Conservation (phyloP, 371 early-diverging fungal species). For the Mortierella sp. region DNA sequence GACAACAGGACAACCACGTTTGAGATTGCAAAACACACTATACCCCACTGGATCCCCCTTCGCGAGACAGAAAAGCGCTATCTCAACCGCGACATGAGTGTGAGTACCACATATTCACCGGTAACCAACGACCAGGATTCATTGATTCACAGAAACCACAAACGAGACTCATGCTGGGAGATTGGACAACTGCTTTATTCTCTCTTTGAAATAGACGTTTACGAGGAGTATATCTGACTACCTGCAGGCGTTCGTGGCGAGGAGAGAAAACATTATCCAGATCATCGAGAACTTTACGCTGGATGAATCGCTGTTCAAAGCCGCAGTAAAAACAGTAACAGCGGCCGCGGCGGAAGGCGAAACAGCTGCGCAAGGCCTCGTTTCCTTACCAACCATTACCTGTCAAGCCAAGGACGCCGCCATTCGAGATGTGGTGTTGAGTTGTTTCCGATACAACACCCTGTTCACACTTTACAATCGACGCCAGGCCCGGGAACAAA, state of each 20-base stretch:
- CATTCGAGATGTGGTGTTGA: neutral
- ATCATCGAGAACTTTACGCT: neutral
- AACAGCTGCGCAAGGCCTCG: neutral
- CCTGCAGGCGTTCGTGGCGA: constrained; percentile 33
- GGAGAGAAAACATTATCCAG: constrained; percentile 19
- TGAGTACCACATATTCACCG: neutral
- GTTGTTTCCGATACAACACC: constrained; percentile 1
- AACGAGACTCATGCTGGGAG: no score
- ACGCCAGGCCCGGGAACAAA: neutral
- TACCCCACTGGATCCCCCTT: constrained; percentile 51
- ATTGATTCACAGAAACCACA: neutral
- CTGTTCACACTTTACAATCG: neutral
- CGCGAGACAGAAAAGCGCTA: constrained; percentile 33
- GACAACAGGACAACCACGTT: neutral
- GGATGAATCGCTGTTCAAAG: neutral
- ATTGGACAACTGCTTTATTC: neutral
- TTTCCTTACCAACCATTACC: neutral
- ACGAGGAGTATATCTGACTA: constrained; percentile 31
- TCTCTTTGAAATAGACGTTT: constrained; percentile 22
- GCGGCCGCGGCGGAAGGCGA: neutral
- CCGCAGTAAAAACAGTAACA: neutral
- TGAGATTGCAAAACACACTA: constrained; percentile 39
- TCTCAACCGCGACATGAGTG: constrained; percentile 48
- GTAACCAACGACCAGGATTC: neutral
- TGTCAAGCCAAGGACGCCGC: neutral